Conservation (phyloP, 164 flowering plant species). For the Chimonanthus praecox region DNA sequence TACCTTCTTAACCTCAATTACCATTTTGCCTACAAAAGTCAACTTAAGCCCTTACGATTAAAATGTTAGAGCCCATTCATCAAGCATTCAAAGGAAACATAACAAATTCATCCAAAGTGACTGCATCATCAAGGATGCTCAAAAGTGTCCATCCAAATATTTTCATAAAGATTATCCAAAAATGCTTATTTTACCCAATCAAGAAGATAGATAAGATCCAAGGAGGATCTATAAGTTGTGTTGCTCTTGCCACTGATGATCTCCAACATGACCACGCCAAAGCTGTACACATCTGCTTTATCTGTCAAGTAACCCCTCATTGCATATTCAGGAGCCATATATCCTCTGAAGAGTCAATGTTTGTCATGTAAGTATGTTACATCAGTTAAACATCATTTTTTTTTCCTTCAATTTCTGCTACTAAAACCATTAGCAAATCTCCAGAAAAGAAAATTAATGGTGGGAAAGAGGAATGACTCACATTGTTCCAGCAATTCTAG, state of each 20-base stretch:
- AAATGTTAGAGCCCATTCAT: no score
- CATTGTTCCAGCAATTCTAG: conserved; percentile 68
- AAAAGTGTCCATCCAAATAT: neutral
- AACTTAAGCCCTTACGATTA: no score
- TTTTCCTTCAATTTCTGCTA: neutral
- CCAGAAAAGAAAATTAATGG: neutral
- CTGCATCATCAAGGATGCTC: neutral
- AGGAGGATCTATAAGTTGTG: conserved; percentile 55
- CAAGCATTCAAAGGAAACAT: neutral
- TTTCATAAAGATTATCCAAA: neutral
- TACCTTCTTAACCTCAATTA: no score
- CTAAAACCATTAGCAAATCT: neutral
- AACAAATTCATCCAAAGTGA: neutral
- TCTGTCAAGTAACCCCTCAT: conserved; percentile 65
- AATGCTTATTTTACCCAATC: conserved; percentile 46
- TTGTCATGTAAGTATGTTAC: neutral
- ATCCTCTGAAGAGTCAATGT: conserved; percentile 39
- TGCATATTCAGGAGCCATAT: conserved; percentile 79
- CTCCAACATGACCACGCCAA: conserved; percentile 68
- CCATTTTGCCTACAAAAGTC: no score
- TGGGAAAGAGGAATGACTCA: conserved; percentile 16
- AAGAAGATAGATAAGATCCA: conserved; percentile 65
- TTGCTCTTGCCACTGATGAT: conserved; percentile 76
- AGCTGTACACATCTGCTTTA: conserved; percentile 75
- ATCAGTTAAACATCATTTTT: neutral